Base-by-base conservation (phyloP, 192 early-diverging fungal genomes). In the Chytriomyces sp. region DNA sequence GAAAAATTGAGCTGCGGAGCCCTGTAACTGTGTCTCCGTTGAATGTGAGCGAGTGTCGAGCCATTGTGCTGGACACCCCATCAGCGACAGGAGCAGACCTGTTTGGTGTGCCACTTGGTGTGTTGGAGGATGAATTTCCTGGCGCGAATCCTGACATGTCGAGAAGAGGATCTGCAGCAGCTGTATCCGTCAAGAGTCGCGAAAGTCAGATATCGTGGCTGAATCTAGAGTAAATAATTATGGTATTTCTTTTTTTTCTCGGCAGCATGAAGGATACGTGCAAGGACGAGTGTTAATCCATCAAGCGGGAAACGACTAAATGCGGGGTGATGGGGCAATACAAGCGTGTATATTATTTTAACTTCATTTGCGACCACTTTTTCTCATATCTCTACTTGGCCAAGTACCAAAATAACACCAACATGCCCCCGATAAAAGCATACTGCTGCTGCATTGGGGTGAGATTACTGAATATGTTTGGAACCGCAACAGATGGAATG, bases 361-460 rank as follows among this genome's bases (percentile, higher is more conserved):
- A n/a, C 20, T 57, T 57, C 16, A 57, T 57, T 57, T 57, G 16
- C 5, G 3, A 68, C 16, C n/a, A 35, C n/a, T 24, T 10, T 68
- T n/a, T 47, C 16, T 45, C 16, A 18, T 13, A 64, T 71, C 24
- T 16, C 24, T 26, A 63, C 45, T 74, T 61, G 11, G 73, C 73
- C 16, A 75, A 45, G 18, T 23, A 64, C 26, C 66, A 75, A 75
- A 75, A 75, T 47, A 75, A 24, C 44, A 26, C 73, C 45, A 75
- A n/a, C 73, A 75, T 66, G 44, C 57, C 69, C 10, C 8, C 69
- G 16, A 78, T 28, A 45, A 78, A 70, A 44, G 53, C 18, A 48
- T 64, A 62, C 43, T 78, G 77, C 50, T 78, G 77, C 44, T 78
- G 77, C 77, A 78, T 78, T 47, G 62, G 60, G 13, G 77, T 46